phyloP scores from a whole-genome alignment of 164 flowering plant genomes.

The Magnolia kwangsiensis region DNA sequence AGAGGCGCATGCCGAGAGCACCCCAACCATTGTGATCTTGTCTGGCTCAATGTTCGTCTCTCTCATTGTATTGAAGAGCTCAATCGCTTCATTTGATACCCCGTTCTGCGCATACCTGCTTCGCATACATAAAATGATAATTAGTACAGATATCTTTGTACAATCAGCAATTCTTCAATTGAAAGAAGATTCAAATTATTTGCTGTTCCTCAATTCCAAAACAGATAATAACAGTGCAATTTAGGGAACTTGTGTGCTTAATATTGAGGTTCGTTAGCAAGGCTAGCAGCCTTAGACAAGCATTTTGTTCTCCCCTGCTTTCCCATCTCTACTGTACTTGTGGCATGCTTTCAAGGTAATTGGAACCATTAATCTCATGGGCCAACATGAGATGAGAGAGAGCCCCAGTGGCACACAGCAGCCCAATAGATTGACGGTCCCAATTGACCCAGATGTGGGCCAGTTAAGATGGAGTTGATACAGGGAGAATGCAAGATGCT shows the following conservation, averaged over 20 bases:
- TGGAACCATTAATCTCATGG: not conserved
- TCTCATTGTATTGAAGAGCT: slow-evolving; percentile 26
- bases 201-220: not conserved
- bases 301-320: no score
- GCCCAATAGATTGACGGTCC: not conserved
- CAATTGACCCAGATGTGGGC: not conserved
- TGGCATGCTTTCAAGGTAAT: no score
- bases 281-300: no score
- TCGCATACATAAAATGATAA: not conserved
- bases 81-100: slow-evolving; percentile 21
- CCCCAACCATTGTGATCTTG: slow-evolving; percentile 31
- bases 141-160: not conserved
- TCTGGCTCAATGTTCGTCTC: slow-evolving; percentile 21
- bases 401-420: not conserved
- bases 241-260: not conserved
- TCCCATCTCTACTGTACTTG: no score
- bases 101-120: slow-evolving; percentile 22
- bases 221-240: not conserved
- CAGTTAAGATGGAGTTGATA: no score
- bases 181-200: not conserved
- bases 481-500: not conserved
- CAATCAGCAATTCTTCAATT: not conserved
- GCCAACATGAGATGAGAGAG: not conserved
- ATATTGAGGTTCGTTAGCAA: no score
- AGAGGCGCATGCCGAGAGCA: slow-evolving; percentile 31